Conservation (phyloP, 768 basidiomycete genomes). For the Russula dissimulans region DNA sequence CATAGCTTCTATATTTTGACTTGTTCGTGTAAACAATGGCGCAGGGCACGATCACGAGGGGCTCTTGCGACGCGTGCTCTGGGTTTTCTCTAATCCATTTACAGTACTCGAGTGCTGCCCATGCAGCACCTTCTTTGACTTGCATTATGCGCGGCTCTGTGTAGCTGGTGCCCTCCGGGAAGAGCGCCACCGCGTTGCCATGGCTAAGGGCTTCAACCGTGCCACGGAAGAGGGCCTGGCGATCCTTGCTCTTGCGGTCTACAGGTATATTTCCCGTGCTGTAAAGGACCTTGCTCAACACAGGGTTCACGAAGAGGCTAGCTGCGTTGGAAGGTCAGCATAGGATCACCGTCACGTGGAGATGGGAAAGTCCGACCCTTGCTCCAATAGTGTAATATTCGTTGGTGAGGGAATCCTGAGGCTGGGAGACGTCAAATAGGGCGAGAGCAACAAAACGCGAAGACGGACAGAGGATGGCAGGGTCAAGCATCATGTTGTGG, state of each 20-base stretch:
- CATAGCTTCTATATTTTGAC: conserved; percentile 85
- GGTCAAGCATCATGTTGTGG: conserved; percentile 95
- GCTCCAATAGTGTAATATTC: conserved; percentile 88
- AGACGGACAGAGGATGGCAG: conserved; percentile 65
- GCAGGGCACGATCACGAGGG: conserved; percentile 66
- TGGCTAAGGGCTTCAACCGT: conserved; percentile 77
- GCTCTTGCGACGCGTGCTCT: conserved; percentile 30
- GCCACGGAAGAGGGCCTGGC: conserved; percentile 76
- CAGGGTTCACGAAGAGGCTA: conserved; percentile 72
- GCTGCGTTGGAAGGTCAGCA: conserved; percentile 28
- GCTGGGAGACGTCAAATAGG: conserved; percentile 37
- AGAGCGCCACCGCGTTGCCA: conserved; percentile 84
- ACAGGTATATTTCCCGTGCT: conserved; percentile 98
- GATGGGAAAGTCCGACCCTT: conserved; percentile 48
- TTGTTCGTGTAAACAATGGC: conserved; percentile 95
- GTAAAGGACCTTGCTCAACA: conserved; percentile 61
- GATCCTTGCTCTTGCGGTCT: conserved; percentile 89
- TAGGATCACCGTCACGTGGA: conserved; percentile 14
- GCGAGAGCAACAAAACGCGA: conserved; percentile 16
- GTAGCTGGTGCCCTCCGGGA: conserved; percentile 90
- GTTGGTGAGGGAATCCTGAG: conserved; percentile 68
- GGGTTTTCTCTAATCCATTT: conserved; percentile 63
- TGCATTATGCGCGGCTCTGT: conserved; percentile 91
- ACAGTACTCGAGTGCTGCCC: conserved; percentile 89
- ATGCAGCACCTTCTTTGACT: conserved; percentile 87